Base-by-base conservation (phyloP, 352 stramenopile genomes). In the Salisapilia sapeloensis region DNA sequence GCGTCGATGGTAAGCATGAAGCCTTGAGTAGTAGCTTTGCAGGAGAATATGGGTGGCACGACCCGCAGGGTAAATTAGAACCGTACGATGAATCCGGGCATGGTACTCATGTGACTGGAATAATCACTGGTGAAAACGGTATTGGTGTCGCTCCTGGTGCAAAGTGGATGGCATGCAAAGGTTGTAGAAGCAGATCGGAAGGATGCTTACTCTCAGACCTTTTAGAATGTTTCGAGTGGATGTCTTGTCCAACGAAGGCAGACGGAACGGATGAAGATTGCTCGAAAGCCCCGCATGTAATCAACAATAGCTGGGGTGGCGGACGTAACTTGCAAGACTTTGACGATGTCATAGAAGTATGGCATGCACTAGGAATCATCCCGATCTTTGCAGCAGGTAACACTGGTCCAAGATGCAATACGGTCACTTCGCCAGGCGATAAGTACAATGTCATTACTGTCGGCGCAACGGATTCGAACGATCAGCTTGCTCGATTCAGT, bases 241-340 rank as follows among this genome's bases (percentile, higher is more conserved):
- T 83, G 63, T 27, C 62, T 34, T 83, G 67, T 21, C 67, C 67
- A 1, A 74, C 67, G 7, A 56, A 42, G 7, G 29, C 56, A 3
- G 49, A 58, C 24, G 63, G 63, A 3, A 38, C 16, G 2, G 49
- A 60, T 13, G 29, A 27, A 5, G 61, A 78, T 45, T 78, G 59
- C 40, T 55, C 50, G 3, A 74, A 74, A 40, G 46, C 48, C 4
- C 63, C 60, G 2, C 30, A 55, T 16, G 53, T 80, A 3, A 49
- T 83, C 7, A 83, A 64, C 60, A 83, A 80, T 36, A 78, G 60
- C 38, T 83, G 67, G 67, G 64, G 61, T 18, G 61, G 48, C 19
- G 59, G 57, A 1, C 60, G 71, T 24, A 58, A 51, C 0, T 26
- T 66, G 4, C 46, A 47, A 2, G 59, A 46, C 14, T 77, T 72